Percentiles rank a stretch among this genome's conserved stretches.
These are phyloP conservation scores for Arthrobotrys sphaeroides DNA, from an alignment of 2,329 filamentous ascomycete genomes.

Conservation along the genomic window DNA sequence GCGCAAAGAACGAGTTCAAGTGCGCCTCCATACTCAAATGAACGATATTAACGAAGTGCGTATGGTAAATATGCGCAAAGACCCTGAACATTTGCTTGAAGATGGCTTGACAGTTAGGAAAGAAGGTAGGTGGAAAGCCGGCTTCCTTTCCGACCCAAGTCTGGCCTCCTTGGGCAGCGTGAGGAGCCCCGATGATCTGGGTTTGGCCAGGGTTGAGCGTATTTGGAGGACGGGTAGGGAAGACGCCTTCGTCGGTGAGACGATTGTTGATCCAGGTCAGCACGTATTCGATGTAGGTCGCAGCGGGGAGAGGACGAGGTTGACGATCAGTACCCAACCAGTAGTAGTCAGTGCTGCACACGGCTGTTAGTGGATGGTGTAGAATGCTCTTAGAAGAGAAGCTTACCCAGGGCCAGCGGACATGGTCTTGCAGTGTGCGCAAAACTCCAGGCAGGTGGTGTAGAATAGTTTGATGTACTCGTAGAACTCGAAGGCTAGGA, in stretches of 20 bases:
- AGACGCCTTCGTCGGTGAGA: slow-evolving; percentile 58
- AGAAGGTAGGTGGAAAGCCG: slow-evolving; percentile 89
- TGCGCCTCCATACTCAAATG: slow-evolving; percentile 82
- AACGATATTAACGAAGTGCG: slow-evolving; percentile 89
- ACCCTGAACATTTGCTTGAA: slow-evolving; percentile 99
- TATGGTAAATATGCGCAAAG: slow-evolving; percentile 97
- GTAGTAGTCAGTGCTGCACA: slow-evolving; percentile 57
- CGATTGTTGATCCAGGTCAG: slow-evolving; percentile 58
- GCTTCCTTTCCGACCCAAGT: slow-evolving; percentile 88
- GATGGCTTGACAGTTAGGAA: slow-evolving; percentile 89
- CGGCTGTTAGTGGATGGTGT: not conserved
- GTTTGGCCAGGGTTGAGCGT: slow-evolving; percentile 61
- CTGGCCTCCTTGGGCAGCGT: slow-evolving; percentile 70
- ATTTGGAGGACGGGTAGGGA: slow-evolving; percentile 57
- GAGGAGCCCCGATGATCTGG: slow-evolving; percentile 67
- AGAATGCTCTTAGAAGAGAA: slow-evolving; percentile 1
- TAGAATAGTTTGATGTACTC: slow-evolving; percentile 58
- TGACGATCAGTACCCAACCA: slow-evolving; percentile 58
- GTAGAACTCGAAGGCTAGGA: slow-evolving; percentile 58
- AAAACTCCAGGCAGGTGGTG: slow-evolving; percentile 83
- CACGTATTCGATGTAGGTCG: slow-evolving; percentile 58
- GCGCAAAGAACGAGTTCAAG: slow-evolving; percentile 86
- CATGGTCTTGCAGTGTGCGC: slow-evolving; percentile 88
- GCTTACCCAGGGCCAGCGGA: slow-evolving; percentile 87
- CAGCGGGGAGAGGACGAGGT: slow-evolving; percentile 57